These are phyloP conservation scores for Artemisia annua DNA, from an alignment of 129 eudicot species.

Conservation along the genomic window DNA sequence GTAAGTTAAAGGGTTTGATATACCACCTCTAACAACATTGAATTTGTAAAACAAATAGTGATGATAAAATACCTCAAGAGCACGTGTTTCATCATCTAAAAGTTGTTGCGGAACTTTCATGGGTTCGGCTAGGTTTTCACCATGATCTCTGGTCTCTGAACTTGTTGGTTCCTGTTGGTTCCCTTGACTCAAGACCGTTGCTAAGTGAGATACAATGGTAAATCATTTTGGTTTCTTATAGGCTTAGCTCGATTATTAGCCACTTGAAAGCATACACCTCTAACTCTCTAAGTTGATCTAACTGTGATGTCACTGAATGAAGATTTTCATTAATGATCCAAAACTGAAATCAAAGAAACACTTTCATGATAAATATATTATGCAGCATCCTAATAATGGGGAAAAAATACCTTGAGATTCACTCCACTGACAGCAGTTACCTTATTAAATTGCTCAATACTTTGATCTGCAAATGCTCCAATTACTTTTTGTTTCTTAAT, in stretches of 20 bases:
- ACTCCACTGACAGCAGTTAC: too few species aligned
- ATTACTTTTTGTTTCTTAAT: too few species aligned
- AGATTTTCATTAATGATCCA: conserved; percentile 79
- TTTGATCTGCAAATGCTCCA: too few species aligned
- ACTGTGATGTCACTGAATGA: conserved; percentile 81
- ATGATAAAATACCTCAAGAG: conserved; percentile 68
- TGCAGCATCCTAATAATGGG: too few species aligned
- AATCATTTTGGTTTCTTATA: conserved; percentile 55
- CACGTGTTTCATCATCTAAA: conserved; percentile 84
- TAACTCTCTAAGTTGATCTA: conserved; percentile 72
- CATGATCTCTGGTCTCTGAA: conserved; percentile 46
- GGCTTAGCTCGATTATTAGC: conserved; percentile 73
- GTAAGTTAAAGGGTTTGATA: too few species aligned
- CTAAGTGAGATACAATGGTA: conserved; percentile 20
- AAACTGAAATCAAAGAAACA: conserved; percentile 42
- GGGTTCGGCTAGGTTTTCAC: conserved; percentile 60
- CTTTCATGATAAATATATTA: too few species aligned
- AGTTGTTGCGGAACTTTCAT: conserved; percentile 70
- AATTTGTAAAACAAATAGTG: background rate
- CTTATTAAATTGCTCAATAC: too few species aligned
- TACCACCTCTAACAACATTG: too few species aligned
- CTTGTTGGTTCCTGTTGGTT: conserved; percentile 25
- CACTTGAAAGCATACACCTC: conserved; percentile 71
- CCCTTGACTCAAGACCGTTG: conserved; percentile 27
- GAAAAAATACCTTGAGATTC: too few species aligned